Evolutionary conservation across 192 early-diverging fungal genomes (phyloP), one percentile per base, ranked within the genome.

Genomic region (Coemansia sp.): DNA sequence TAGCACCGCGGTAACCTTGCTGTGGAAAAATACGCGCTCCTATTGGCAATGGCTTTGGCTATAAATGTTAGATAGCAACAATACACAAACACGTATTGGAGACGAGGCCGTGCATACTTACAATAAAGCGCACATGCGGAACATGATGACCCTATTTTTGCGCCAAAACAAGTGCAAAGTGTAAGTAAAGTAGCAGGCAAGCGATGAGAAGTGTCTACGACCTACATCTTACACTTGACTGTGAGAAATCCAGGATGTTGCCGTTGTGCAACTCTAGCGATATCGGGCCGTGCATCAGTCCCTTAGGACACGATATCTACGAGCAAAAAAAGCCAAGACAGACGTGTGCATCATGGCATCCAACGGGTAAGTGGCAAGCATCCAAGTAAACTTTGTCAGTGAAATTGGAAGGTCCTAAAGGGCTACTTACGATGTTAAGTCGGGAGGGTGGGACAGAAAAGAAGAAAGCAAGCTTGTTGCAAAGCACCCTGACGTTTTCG

Each of bases 241-340:
- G 38, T 3, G 66, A 68, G 41, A 59, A 79, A 16, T 70, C 66
- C 6, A 68, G 11, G 4, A 12, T n/a, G 18, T 43, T 36, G 5
- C 77, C 77, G 26, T 73, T 52, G 20, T 25, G 56, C 11, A 79
- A 65, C 25, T 74, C 77, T 21, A 79, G 16, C 3, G 64, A 64
- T 12, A 74, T 25, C 18, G 58, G 45, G 9, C 77, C 77, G 58
- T 60, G 57, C 58, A 79, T 67, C 21, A 73, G 45, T 1, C 77
- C 77, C 35, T 73, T 79, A 21, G 77, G 77, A 48, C 71, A 70
- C 0, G 77, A 50, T 8, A 79, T 65, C 70, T 73, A 67, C 41
- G 65, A 1, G 31, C 31, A 31, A 69, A 5, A 21, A 42, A 10
- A 9, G 3, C 8, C 35, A 55, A 50, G 23, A 6, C 38, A 37